Conservation (phyloP, 139 green algal species). For the Tetratostichococcus sp. region DNA sequence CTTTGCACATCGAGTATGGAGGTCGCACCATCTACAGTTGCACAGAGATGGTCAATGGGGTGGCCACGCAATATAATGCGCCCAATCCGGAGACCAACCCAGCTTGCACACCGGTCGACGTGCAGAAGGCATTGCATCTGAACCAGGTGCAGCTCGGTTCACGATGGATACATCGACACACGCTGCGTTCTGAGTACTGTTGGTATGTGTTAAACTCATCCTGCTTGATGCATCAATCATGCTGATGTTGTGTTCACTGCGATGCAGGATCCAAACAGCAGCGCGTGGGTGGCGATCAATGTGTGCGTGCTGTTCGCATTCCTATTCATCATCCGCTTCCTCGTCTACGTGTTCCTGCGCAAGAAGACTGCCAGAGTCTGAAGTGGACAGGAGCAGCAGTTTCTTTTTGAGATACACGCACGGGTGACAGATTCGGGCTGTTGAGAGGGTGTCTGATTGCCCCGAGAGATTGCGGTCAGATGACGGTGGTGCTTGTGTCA, state of each 20-base stretch:
- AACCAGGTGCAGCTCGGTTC: neutral
- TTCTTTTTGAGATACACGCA: too few species aligned
- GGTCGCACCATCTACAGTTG: conserved; percentile 9
- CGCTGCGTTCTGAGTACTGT: too few species aligned
- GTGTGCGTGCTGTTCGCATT: conserved; percentile 5
- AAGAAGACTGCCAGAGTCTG: conserved; percentile 12
- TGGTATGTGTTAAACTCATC: too few species aligned
- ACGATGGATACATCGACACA: too few species aligned
- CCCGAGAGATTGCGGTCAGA: too few species aligned
- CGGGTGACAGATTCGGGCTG: too few species aligned
- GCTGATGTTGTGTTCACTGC: conserved; percentile 2
- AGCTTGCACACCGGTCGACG: neutral
- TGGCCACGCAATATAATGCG: neutral
- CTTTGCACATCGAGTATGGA: conserved; percentile 15
- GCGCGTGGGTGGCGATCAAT: conserved; percentile 11
- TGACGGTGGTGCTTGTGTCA: too few species aligned
- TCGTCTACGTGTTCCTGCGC: conserved; percentile 14
- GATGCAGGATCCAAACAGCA: conserved; percentile 6
- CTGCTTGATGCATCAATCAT: too few species aligned
- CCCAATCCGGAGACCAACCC: neutral
- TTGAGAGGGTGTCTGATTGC: too few species aligned
- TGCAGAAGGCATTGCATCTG: neutral
- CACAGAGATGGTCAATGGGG: neutral
- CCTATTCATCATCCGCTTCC: conserved; percentile 8
- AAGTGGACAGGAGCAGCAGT: neutral